These are phyloP conservation scores for Curvularia hawaiiensis DNA, from an alignment of 2,329 filamentous ascomycete genomes.

Conservation along the genomic window DNA sequence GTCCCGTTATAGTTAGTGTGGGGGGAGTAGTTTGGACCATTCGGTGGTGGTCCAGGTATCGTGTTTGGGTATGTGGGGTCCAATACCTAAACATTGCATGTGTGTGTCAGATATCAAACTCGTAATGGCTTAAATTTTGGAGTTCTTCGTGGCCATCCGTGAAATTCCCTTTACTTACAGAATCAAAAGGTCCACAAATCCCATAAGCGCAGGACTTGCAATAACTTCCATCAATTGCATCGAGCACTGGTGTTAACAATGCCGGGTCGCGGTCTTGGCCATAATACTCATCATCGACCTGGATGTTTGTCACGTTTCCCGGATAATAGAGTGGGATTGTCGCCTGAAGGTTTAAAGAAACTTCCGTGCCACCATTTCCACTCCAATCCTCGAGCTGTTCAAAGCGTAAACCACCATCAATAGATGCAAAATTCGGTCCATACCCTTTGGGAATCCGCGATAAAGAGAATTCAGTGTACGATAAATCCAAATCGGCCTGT, in stretches of 20 bases:
- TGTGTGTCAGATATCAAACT: neutral
- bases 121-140: neutral
- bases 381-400: neutral
- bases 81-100: neutral
- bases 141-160: neutral
- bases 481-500: neutral
- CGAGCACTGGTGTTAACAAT: neutral
- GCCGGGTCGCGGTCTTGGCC: neutral
- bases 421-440: neutral
- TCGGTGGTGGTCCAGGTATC: neutral
- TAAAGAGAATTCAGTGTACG: neutral
- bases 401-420: neutral
- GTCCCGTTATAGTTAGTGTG: neutral
- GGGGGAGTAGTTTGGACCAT: neutral
- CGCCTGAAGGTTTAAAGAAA: neutral
- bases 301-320: neutral
- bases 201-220: neutral
- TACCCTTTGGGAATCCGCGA: neutral
- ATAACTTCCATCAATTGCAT: neutral
- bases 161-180: neutral
- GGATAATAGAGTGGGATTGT: neutral
- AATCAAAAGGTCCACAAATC: neutral
- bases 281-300: constrained; percentile 1
- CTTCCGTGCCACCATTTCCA: neutral
- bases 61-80: neutral